Conservation (phyloP, 106 monocot species). For the Allium fistulosum region DNA sequence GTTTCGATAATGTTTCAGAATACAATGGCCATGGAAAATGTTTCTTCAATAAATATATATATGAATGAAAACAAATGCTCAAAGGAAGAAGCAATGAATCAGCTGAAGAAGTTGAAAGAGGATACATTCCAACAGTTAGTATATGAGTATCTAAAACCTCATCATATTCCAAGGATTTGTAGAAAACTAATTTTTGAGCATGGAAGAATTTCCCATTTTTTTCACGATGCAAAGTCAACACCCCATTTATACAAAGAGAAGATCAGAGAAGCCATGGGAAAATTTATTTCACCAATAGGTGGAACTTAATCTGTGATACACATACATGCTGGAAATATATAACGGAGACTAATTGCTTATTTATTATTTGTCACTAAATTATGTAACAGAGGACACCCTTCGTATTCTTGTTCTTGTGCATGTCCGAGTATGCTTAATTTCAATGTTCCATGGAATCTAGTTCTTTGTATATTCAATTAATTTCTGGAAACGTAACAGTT, state of each 20-base stretch:
- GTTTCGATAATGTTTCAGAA: too few relatives aligned
- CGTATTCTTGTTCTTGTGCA: too few relatives aligned
- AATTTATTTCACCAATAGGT: background rate
- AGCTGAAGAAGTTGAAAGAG: conserved; percentile 10
- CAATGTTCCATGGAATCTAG: too few relatives aligned
- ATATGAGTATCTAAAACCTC: conserved; percentile 27
- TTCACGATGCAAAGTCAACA: background rate
- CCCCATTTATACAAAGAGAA: background rate
- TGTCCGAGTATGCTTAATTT: too few relatives aligned
- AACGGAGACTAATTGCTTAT: too few relatives aligned
- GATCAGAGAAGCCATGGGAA: background rate
- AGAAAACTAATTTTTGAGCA: conserved; percentile 33
- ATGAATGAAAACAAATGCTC: conserved; percentile 11
- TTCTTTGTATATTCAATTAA: too few relatives aligned
- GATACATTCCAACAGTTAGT: conserved; percentile 20
- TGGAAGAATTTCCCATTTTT: conserved; percentile 11
- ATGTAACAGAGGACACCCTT: too few relatives aligned
- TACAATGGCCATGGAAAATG: background rate
- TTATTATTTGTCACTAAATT: too few relatives aligned
- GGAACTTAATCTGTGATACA: too few relatives aligned
- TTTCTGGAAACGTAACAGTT: too few relatives aligned
- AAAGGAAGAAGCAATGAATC: conserved; percentile 8
- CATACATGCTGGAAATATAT: too few relatives aligned
- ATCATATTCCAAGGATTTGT: conserved; percentile 5
- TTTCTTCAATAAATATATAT: background rate